Conservation (phyloP, 2,329 filamentous ascomycete genomes). For the Eutypa lata region DNA sequence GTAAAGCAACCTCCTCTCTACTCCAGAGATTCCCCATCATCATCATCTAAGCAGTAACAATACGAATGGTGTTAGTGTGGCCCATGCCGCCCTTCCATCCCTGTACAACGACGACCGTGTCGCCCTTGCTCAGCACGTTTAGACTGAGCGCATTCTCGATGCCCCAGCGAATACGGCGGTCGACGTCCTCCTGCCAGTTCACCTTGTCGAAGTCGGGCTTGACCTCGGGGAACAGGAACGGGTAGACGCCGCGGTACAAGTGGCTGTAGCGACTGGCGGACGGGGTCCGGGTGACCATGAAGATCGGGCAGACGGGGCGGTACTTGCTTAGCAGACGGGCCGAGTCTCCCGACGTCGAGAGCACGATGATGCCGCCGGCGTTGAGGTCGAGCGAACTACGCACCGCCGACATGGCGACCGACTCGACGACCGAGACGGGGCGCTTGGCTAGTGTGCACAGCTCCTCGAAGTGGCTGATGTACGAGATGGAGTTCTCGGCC, state of each 20-base stretch:
- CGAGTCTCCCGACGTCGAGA: slow-evolving; percentile 93
- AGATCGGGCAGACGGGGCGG: slow-evolving; percentile 96
- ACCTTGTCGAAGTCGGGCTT: slow-evolving; percentile 93
- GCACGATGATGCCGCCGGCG: slow-evolving; percentile 90
- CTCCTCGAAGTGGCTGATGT: slow-evolving; percentile 96
- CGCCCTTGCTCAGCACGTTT: slow-evolving; percentile 67
- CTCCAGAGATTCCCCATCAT: no score
- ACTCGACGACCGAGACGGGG: slow-evolving; percentile 85
- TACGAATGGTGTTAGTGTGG: slow-evolving; percentile 78
- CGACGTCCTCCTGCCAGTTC: slow-evolving; percentile 99
- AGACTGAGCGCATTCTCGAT: slow-evolving; percentile 84
- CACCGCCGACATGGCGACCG: slow-evolving; percentile 94
- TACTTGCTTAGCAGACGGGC: slow-evolving; percentile 97
- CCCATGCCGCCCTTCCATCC: slow-evolving; percentile 91
- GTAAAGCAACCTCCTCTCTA: no score
- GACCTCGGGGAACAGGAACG: slow-evolving; percentile 87
- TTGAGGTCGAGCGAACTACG: slow-evolving; percentile 94
- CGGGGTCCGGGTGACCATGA: slow-evolving; percentile 93
- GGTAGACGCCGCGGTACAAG: slow-evolving; percentile 96
- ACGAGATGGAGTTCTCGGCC: slow-evolving; percentile 95
- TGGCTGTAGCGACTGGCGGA: slow-evolving; percentile 86
- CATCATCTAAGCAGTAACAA: slow-evolving; percentile 40
- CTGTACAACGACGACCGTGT: slow-evolving; percentile 79
- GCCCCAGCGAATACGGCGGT: slow-evolving; percentile 96
- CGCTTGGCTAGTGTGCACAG: slow-evolving; percentile 78